Evolutionary conservation across 2,329 filamentous ascomycete species (phyloP), one percentile per base, ranked within the genome.

Genomic region (Pseudocercospora pini-densiflorae): DNA sequence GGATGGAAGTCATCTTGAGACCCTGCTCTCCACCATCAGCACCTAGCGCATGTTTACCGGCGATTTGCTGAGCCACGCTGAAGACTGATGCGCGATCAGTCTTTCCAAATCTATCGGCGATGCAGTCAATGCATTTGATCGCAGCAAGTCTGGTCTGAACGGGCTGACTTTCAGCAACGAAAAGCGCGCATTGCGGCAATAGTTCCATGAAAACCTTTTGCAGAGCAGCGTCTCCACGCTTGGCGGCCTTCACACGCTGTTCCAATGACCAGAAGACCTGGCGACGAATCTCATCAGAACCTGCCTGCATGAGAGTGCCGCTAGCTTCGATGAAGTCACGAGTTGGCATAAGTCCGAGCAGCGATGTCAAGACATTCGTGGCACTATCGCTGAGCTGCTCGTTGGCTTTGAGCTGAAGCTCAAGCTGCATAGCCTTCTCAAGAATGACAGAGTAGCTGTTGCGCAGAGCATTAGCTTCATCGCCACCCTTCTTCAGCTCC

Each of bases 61-160:
- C 89, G 73, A 99, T 90, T 1, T 90, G 90, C 66, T 89, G 84
- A 4, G 93, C 92, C 5, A 93, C 91, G 4, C 87, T 87, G 27
- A 91, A 85, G 53, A 97, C 91, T 53, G 89, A 89, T 71, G 91
- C 88, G 1, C 91, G 85, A 74, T 97, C 92, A 78, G 94, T 96
- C 83, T 95, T 96, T 71, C 95, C 96, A 77, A 97, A 98, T 78
- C 94, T 94, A 80, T 97, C 94, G 2, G 92, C 88, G 69, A 99
- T 96, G 78, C 92, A 92, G 80, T 97, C 94, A 53, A 98, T 90
- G 73, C 94, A 98, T 40, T 89, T 89, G 68, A 99, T 89, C 0
- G 94, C 92, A 10, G 92, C 93, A 73, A 93, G 90, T 80, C 94
- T 93, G 77, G 95, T 90, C 29, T 88, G 85, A 61, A 90, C 86